Base-by-base conservation (phyloP, 139 green algal species). In the Chlorella sp. region DNA sequence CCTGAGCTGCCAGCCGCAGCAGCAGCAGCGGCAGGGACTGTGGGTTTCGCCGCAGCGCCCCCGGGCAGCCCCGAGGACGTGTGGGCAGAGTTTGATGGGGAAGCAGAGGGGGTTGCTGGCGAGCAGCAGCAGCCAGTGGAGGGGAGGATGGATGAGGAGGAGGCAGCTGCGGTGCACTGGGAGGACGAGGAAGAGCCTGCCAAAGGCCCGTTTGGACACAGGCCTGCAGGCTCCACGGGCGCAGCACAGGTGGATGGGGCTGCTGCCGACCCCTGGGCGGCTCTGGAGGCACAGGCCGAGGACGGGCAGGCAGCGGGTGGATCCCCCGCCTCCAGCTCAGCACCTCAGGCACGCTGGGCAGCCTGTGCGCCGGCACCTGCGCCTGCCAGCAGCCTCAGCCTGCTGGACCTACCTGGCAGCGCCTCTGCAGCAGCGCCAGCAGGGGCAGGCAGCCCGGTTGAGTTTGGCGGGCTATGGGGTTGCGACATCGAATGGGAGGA, bases 401-500 rank as follows among this genome's bases (percentile, higher is more conserved):
- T 61, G 77, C 21, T 5, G 0, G 34, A 68, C 11, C 40, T 30
- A 21, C 40, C 28, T 34, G 40, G 40, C 77, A 60, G 37, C 42
- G 11, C 3, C 14, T 26, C 28, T 11, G 53, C 82, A 60, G n/a
- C 60, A 19, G 34, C 34, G 34, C 57, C 60, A 76, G 82, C 34
- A 26, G 40, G 2, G 14, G 40, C 40, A 84, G 71, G 30, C 71
- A 39, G 9, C 21, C 32, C 5, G 12, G 78, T 40, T 15, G 78
- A 37, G 26, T 78, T 78, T 40, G 81, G 26, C 3, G 81, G 81
- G 28, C 26, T 48, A 21, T 87, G 81, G 81, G 81, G 81, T 34
- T 87, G 82, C 61, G 82, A 87, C 34, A 34, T 87, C 0, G 24
- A 78, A 60, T 87, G 82, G 82, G 82, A 88, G 24, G 83, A 88